Evolutionary conservation across 108 stramenopile species (phyloP), one percentile per base, ranked within the genome.

Genomic region (Discostella pseudostelligera): DNA sequence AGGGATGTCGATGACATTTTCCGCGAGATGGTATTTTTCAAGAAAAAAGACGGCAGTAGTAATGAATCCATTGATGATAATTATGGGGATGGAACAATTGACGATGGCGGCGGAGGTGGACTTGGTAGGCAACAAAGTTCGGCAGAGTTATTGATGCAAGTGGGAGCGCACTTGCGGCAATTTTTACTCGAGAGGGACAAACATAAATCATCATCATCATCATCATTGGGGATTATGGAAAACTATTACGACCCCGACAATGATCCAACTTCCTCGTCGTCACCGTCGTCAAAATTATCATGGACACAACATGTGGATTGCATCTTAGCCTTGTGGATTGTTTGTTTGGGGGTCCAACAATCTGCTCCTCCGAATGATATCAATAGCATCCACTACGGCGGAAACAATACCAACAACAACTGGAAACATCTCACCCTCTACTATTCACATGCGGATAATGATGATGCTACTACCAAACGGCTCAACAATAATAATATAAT

Each of bases 231-330:
- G 32, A 32, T n/a, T n/a, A n/a, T 32, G 32, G 32, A 32, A 32
- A 32, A 32, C 4, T 32, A 32, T 32, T 3, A 3, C 5, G 32
- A 32, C 32, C 32, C 32, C 5, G 32, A 32, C 32, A 32, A 32
- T 32, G 32, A 32, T 32, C 32, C 32, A 32, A 32, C 32, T 3
- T 32, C 32, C 3, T 32, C 5, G 32, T 32, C 32, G 32, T 32
- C 32, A 5, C 4, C 42, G 9, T 43, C 9, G n/a, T 12, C 42
- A 43, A n/a, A 12, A 43, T n/a, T 43, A 43, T 43, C 55, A 19
- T 56, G 55, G 55, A 56, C 29, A 14, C 22, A 35, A 26, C 55
- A 35, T 35, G 3, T 56, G 17, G 32, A 56, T 39, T 56, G 55
- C 32, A 16, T 56, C 8, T 19, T 56, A 3, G 55, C 55, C 0